Percentiles rank a stretch among this genome's conserved stretches.
Conservation (phyloP, 805 yeast species). For the Candida coquimbonensis region DNA sequence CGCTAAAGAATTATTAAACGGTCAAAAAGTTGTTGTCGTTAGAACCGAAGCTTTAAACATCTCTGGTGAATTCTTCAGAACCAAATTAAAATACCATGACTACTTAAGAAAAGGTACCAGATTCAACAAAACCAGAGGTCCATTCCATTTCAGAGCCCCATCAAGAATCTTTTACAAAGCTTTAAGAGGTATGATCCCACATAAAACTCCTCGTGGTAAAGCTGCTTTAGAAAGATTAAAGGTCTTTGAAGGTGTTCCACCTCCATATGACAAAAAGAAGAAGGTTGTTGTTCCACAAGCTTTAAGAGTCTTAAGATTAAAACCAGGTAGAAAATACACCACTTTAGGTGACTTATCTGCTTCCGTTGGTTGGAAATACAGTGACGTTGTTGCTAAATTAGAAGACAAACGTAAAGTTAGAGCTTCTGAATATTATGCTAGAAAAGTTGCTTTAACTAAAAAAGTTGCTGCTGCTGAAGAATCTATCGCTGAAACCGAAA, state of each 20-base stretch:
- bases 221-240: conserved; percentile 99
- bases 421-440: conserved; percentile 98
- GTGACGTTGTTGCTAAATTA: conserved; percentile 91
- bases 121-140: conserved; percentile 98
- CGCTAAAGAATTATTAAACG: conserved; percentile 97
- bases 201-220: conserved; percentile 99
- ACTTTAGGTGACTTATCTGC: conserved; percentile 94
- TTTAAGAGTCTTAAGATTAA: conserved; percentile 96
- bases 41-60: conserved; percentile 97
- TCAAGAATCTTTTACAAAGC: conserved; percentile 99
- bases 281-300: conserved; percentile 99
- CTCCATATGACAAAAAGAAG: conserved; percentile 99
- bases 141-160: conserved; percentile 99
- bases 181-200: conserved; percentile 98
- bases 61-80: conserved; percentile 99
- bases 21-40: conserved; percentile 96
- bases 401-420: conserved; percentile 99
- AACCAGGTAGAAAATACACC: conserved; percentile 99
- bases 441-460: conserved; percentile 94
- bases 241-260: conserved; percentile 99
- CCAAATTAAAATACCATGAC: conserved; percentile 99
- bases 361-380: conserved; percentile 99
- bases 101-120: conserved; percentile 99
- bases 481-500: conserved; percentile 84
- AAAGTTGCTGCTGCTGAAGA: conserved; percentile 84